Evolutionary conservation across 371 early-diverging fungal species (phyloP).

Genomic region (Mucor saturninus): DNA sequence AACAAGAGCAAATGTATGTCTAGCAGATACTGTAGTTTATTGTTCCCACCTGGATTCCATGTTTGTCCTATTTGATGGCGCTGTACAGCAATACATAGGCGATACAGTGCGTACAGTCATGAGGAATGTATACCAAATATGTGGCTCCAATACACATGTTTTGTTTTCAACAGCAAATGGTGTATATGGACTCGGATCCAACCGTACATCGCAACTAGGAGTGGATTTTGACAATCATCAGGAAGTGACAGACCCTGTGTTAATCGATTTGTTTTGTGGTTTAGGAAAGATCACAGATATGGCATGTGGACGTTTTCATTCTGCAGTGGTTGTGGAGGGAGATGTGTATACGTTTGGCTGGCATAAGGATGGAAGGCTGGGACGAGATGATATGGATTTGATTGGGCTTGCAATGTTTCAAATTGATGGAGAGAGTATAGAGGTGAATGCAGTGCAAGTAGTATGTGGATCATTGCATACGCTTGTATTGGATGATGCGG

Average conservation of each 20-base stretch:
- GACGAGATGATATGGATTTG: conserved; percentile 28
- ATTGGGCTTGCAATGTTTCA: conserved; percentile 29
- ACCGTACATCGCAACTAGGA: conserved; percentile 47
- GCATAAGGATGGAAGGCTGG: conserved; percentile 41
- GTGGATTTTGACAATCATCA: conserved; percentile 24
- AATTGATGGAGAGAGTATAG: conserved; percentile 19
- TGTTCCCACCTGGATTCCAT: conserved; percentile 8
- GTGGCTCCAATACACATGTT: conserved; percentile 34
- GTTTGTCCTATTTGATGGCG: conserved; percentile 13
- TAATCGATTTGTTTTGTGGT: conserved; percentile 42
- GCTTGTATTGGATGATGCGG: conserved; percentile 44
- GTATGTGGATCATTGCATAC: conserved; percentile 47
- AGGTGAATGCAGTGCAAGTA: conserved; percentile 31
- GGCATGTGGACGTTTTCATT: conserved; percentile 46
- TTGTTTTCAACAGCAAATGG: conserved; percentile 26
- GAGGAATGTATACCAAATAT: conserved; percentile 13
- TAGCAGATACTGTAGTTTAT: conserved; percentile 18
- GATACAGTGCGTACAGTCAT: not conserved
- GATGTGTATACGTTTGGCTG: conserved; percentile 54
- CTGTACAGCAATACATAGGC: not conserved
- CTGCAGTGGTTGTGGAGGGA: conserved; percentile 34
- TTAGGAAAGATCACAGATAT: conserved; percentile 12
- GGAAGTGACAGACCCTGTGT: not conserved
- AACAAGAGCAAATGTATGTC: not conserved
- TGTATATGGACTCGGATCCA: conserved; percentile 43